These are phyloP conservation scores for Rosa persica DNA, from an alignment of 306 rosid species.

Conservation along the genomic window DNA sequence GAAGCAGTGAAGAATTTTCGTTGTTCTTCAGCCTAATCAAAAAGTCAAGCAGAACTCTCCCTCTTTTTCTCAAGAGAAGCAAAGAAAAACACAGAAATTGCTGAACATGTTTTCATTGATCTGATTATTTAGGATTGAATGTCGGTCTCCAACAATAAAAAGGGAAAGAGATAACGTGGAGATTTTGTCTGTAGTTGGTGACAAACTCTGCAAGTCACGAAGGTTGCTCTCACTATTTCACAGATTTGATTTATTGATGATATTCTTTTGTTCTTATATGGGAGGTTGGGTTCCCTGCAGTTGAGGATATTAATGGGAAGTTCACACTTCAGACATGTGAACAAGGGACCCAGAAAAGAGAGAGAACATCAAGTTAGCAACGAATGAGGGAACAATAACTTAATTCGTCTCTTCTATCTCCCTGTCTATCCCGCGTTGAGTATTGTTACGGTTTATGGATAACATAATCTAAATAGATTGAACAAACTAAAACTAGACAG, in stretches of 20 bases:
- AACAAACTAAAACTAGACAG: not conserved
- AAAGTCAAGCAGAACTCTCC: not conserved
- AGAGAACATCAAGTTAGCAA: not conserved
- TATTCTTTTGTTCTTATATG: constrained; percentile 27
- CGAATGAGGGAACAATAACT: constrained; percentile 5
- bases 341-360: constrained; percentile 27
- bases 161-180: constrained; percentile 10
- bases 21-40: not conserved
- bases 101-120: not conserved
- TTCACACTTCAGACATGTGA: constrained; percentile 48
- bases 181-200: constrained; percentile 37
- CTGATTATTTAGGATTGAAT: not conserved
- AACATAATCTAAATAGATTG: not conserved
- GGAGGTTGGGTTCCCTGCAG: constrained; percentile 21
- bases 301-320: constrained; percentile 30
- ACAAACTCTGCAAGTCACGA: constrained; percentile 47
- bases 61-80: not conserved
- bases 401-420: not conserved
- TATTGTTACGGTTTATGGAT: not conserved
- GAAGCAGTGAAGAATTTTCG: not conserved
- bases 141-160: constrained; percentile 16
- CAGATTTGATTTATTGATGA: constrained; percentile 12
- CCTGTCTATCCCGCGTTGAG: not conserved
- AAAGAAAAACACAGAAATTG: not conserved
- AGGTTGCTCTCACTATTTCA: constrained; percentile 18